Conservation (phyloP, 2,329 filamentous ascomycete species). For the Aspergillus carbonarius region DNA sequence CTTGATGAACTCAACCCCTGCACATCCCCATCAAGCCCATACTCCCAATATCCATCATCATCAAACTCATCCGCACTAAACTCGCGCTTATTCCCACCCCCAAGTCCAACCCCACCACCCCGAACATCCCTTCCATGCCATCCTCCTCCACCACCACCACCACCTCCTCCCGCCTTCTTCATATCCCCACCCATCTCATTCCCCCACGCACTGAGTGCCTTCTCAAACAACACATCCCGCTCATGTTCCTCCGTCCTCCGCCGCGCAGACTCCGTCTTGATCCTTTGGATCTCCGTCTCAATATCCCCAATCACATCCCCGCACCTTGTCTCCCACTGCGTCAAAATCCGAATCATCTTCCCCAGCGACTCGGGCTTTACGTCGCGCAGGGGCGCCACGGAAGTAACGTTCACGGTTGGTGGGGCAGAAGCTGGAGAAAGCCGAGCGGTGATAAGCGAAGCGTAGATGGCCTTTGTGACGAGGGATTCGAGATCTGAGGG, state of each 20-base stretch:
- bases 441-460: slow-evolving; percentile 75
- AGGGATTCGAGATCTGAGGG: slow-evolving; percentile 76
- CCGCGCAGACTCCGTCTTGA: slow-evolving; percentile 59
- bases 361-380: slow-evolving; percentile 71
- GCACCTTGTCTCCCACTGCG: slow-evolving; percentile 77
- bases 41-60: slow-evolving; percentile 39
- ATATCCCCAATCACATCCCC: slow-evolving; percentile 69
- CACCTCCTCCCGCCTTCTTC: background rate
- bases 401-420: slow-evolving; percentile 71
- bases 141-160: slow-evolving; percentile 5
- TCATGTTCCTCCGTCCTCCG: slow-evolving; percentile 53
- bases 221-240: slow-evolving; percentile 51
- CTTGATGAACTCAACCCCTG: slow-evolving; percentile 28
- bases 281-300: slow-evolving; percentile 68
- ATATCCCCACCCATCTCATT: slow-evolving; percentile 10
- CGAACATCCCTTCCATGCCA: slow-evolving; percentile 12
- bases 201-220: slow-evolving; percentile 46
- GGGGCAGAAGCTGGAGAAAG: slow-evolving; percentile 83
- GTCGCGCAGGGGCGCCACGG: slow-evolving; percentile 83
- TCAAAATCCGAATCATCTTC: slow-evolving; percentile 65
- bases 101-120: slow-evolving; percentile 14
- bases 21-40: slow-evolving; percentile 28
- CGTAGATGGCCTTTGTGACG: slow-evolving; percentile 84
- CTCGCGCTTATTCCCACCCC: slow-evolving; percentile 42
- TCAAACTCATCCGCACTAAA: slow-evolving; percentile 38